Evolutionary conservation across 2,329 filamentous ascomycete genomes (phyloP), one percentile per base, ranked within the genome.

Genomic region (Incumbomyces delicatus): DNA sequence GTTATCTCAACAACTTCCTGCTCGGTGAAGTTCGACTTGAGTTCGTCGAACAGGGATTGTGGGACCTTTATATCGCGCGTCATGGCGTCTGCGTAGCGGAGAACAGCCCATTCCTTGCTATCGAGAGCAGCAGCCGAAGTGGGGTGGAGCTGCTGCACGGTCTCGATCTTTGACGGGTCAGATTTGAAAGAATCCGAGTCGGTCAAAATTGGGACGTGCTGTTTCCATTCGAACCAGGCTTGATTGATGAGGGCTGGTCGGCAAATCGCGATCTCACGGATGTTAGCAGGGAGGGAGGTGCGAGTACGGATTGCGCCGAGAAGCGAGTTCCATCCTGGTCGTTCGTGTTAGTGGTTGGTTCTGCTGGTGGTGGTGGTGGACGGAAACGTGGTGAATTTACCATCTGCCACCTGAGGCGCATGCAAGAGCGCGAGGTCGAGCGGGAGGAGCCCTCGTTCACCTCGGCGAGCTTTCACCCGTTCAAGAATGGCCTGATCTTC

Each of bases 211-310:
- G 86, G 86, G 13, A 80, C 81, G 61, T 94, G 87, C 46, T 86
- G 78, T 31, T 69, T 76, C 87, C 85, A 94, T 64, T 94, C 87
- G 64, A 88, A 94, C 80, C 83, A 87, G 1, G 87, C 87, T 14
- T 74, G 66, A 65, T 94, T 94, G 57, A 87, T 75, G 13, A 83
- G 80, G 11, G 87, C 87, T 12, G 94, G 84, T 41, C 87, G 77
- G 58, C 80, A 87, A 57, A 94, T 89, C 54, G 85, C 82, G 14
- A 89, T 71, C 69, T 94, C 87, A 54, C 85, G 80, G 44, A 87
- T 58, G 30, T 66, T 60, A 2, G 66, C 62, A 2, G 71, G 59
- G 2, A 78, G 63, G 11, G 66, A 70, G 5, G 73, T 78, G 48
- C 66, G 62, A 1, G 71, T 75, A 37, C 76, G 72, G 37, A 79